Percentiles rank a stretch among this genome's conserved stretches.
Conservation (phyloP, 768 basidiomycete genomes). For the Macrocybe gigantea region DNA sequence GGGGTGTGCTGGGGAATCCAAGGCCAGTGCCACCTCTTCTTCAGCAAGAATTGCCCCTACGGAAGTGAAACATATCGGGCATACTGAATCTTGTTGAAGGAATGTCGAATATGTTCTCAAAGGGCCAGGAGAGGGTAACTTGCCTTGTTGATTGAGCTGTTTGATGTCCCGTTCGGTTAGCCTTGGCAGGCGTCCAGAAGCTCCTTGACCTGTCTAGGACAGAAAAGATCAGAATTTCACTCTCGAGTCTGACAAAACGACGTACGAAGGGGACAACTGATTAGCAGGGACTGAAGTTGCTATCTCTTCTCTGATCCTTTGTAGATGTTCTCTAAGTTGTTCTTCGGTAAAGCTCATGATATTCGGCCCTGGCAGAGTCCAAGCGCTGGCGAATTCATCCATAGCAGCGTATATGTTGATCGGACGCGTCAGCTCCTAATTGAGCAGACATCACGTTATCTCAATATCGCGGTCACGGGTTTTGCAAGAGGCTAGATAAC, state of each 20-base stretch:
- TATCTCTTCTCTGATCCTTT: slow-evolving; percentile 9
- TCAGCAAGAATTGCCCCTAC: slow-evolving; percentile 66
- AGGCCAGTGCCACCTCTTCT: slow-evolving; percentile 65
- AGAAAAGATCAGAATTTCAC: background rate
- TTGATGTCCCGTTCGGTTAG: slow-evolving; percentile 45
- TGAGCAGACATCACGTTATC: too few relatives aligned
- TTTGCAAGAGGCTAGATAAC: too few relatives aligned
- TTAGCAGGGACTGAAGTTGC: slow-evolving; percentile 6
- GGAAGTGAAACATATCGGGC: slow-evolving; percentile 71
- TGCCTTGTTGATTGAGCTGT: slow-evolving; percentile 43
- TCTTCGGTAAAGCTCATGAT: background rate
- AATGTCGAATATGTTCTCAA: background rate
- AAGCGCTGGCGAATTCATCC: slow-evolving; percentile 11
- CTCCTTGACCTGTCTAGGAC: slow-evolving; percentile 29
- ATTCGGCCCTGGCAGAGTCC: background rate
- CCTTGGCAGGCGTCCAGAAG: slow-evolving; percentile 40
- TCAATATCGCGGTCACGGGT: too few relatives aligned
- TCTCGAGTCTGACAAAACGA: background rate
- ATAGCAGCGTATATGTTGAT: background rate
- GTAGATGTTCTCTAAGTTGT: slow-evolving; percentile 8
- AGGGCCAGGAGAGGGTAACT: background rate
- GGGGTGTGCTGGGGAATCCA: slow-evolving; percentile 76
- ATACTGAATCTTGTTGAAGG: slow-evolving; percentile 52
- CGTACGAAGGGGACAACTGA: slow-evolving; percentile 13
- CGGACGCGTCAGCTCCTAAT: too few relatives aligned